Conservation (phyloP, 2,329 filamentous ascomycete genomes). For the Sporothrix variecibatus region DNA sequence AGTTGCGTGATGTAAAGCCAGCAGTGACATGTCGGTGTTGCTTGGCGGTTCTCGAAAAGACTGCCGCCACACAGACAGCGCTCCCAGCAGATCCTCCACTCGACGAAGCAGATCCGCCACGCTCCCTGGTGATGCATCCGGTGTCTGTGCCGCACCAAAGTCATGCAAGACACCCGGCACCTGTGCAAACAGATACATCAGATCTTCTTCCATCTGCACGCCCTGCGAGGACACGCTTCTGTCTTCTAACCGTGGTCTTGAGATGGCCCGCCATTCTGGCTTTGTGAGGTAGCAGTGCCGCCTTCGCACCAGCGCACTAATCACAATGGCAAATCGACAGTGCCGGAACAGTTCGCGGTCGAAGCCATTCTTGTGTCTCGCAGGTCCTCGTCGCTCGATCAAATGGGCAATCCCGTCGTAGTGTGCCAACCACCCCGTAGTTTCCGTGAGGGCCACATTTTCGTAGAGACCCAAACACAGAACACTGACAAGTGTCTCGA, state of each 20-base stretch:
- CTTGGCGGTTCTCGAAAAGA: neutral
- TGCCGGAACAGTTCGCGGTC: slow-evolving; percentile 2
- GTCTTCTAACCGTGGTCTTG: neutral
- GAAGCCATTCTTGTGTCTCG: neutral
- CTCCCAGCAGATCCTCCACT: neutral
- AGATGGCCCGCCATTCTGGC: neutral
- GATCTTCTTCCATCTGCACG: neutral
- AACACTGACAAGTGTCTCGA: neutral
- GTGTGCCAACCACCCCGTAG: slow-evolving; percentile 5
- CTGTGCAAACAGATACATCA: neutral
- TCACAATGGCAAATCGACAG: slow-evolving; percentile 9
- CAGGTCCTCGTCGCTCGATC: neutral
- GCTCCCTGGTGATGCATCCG: neutral
- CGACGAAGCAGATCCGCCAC: neutral
- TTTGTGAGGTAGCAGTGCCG: neutral
- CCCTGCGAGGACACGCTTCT: too few species aligned
- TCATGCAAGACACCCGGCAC: neutral
- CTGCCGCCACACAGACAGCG: neutral
- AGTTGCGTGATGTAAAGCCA: neutral
- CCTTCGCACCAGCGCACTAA: slow-evolving; percentile 1
- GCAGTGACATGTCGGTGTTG: neutral
- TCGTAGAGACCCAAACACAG: slow-evolving; percentile 1
- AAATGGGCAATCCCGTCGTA: neutral
- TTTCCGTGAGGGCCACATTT: neutral
- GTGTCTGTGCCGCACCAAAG: neutral